Conservation (phyloP, 306 rosid species). For the Citrullus colocynthis region DNA sequence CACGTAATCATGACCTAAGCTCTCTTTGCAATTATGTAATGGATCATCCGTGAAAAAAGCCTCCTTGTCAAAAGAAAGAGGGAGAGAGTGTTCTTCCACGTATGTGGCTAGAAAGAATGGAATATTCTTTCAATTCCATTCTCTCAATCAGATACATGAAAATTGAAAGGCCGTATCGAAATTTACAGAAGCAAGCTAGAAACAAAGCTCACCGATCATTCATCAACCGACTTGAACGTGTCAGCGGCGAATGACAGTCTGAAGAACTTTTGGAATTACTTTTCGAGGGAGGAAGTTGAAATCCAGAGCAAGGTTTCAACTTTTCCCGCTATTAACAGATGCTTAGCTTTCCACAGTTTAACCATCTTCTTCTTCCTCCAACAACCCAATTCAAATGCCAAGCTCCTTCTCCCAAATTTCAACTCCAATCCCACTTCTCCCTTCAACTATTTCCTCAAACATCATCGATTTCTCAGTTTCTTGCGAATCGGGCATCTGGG, state of each 20-base stretch:
- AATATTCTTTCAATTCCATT: no score
- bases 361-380: conserved; percentile 20
- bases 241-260: not conserved
- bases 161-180: not conserved
- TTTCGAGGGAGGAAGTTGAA: not conserved
- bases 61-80: no score
- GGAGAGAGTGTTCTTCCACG: no score
- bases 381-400: conserved; percentile 9
- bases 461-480: conserved; percentile 11
- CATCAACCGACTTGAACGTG: not conserved
- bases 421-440: conserved; percentile 17
- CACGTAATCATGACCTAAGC: no score
- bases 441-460: conserved; percentile 2
- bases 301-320: not conserved
- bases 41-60: no score
- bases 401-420: conserved; percentile 13
- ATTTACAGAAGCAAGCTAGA: not conserved
- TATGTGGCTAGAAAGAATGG: not conserved
- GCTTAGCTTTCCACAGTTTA: conserved; percentile 30
- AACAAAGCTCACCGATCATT: not conserved
- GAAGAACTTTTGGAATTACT: not conserved
- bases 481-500: conserved; percentile 21
- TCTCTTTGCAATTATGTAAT: no score
- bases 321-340: conserved; percentile 62
- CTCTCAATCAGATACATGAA: not conserved